Evolutionary conservation across 2,329 filamentous ascomycete genomes (phyloP).

Genomic region (Sporothrix brasiliensis): DNA sequence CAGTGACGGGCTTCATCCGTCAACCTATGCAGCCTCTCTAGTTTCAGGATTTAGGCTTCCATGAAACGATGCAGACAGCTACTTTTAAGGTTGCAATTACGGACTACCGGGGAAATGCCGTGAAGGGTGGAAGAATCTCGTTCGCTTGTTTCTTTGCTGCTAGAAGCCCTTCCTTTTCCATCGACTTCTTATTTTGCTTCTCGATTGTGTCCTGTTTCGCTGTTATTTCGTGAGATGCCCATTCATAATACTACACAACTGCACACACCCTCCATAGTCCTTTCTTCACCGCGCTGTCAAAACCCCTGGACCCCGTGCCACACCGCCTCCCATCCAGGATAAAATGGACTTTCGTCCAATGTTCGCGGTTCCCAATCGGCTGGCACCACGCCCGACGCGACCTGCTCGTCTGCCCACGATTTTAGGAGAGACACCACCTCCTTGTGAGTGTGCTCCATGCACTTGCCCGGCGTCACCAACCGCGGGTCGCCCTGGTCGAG

Average conservation of each 20-base stretch:
- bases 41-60: conserved; percentile 6
- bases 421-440: conserved; percentile 67
- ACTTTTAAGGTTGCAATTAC: background rate
- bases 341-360: conserved; percentile 75
- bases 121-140: background rate
- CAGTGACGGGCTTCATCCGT: background rate
- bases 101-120: background rate
- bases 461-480: conserved; percentile 64
- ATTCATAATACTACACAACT: too few relatives aligned
- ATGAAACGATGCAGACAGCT: background rate
- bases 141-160: too few relatives aligned
- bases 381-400: conserved; percentile 46
- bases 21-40: background rate
- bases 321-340: conserved; percentile 68
- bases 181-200: too few relatives aligned
- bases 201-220: too few relatives aligned
- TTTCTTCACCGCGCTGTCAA: background rate
- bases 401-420: conserved; percentile 67
- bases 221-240: too few relatives aligned
- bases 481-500: conserved; percentile 59
- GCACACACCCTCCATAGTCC: too few relatives aligned
- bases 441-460: conserved; percentile 78
- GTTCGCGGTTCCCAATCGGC: conserved; percentile 68
- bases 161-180: too few relatives aligned
- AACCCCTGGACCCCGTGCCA: background rate